A percentile compares a stretch with the other conserved stretches of the same genome.
Evolutionary conservation across 345 rosid genomes (phyloP).

Genomic region (Clausena lansium): DNA sequence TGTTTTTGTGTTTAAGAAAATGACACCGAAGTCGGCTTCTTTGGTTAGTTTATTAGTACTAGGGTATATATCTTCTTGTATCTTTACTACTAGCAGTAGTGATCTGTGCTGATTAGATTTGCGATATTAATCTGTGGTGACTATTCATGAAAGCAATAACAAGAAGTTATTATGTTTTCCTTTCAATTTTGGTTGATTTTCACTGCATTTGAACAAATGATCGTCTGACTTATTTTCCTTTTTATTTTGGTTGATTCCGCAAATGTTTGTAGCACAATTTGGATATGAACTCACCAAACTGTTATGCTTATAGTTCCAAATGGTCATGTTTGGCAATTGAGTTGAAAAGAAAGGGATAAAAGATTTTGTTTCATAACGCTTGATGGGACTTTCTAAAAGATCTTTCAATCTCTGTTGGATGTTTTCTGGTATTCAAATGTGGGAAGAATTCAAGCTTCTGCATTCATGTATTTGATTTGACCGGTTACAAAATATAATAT

Average conservation of each 20-base stretch:
- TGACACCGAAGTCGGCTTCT: too few species aligned
- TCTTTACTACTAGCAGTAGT: too few species aligned
- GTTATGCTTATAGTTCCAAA: conserved; percentile 26
- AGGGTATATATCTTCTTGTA: too few species aligned
- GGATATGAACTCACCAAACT: conserved; percentile 30
- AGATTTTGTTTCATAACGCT: conserved; percentile 38
- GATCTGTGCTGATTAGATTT: too few species aligned
- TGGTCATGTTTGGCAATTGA: conserved; percentile 35
- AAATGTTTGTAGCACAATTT: conserved; percentile 28
- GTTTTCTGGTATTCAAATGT: conserved; percentile 34
- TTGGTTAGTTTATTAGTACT: too few species aligned
- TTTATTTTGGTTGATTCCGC: too few species aligned
- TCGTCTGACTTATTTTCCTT: neutral
- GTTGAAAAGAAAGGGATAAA: conserved; percentile 15
- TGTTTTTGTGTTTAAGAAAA: neutral
- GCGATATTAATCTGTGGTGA: too few species aligned
- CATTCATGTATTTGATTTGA: conserved; percentile 27
- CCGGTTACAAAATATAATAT: conserved; percentile 34
- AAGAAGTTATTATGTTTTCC: too few species aligned
- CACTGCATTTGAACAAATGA: too few species aligned
- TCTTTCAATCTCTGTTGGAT: conserved; percentile 26
- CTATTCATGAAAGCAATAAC: too few species aligned
- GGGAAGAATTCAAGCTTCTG: conserved; percentile 28
- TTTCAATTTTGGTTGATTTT: too few species aligned
- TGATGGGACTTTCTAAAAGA: conserved; percentile 36